Base-by-base conservation (phyloP, 371 early-diverging fungal species). In the Neoconidiobolus thromboides region DNA sequence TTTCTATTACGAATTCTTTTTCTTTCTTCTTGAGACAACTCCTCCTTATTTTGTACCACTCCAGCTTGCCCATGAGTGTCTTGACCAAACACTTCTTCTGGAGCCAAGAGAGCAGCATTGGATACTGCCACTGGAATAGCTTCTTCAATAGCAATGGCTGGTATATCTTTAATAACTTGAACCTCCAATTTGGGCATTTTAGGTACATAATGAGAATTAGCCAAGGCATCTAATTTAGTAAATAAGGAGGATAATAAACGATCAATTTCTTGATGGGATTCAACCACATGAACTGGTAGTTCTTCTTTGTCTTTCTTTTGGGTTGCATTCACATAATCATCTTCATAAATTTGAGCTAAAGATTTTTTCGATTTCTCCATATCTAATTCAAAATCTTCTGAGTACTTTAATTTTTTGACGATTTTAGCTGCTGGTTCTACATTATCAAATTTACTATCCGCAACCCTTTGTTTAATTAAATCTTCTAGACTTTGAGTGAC, bases 111-210 rank as follows among this genome's bases (percentile, higher is more conserved):
- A 1, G 80, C 79, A 1, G 88, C 87, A 63, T 85, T 83, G 6
- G 88, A 81, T 37, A 92, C 90, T 63, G 80, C 75, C 39, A 90
- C 80, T 6, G 97, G 97, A 55, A 87, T 86, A 38, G 87, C 85
- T 69, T 96, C 97, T 71, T 96, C 97, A 84, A 95, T 85, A 52
- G 82, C 75, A 63, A 96, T 82, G 1, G 97, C 89, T 3, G 96
- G 86, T 36, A 88, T 83, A 60, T 84, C 80, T 54, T 84, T 75
- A 56, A 83, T 78, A 55, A 94, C 82, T 6, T 76, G 76, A 60
- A 92, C 75, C 61, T 93, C 89, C 26, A 83, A 72, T 64, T 78
- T 78, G 56, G 78, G 71, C 68, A 76, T 75, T 66, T 81, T 83
- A 48, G 96, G 96, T 43, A 88, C 80, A 70, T 77, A 95, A 67